Conservation (phyloP, 257 asterid genomes). For the Buddleja alternifolia region DNA sequence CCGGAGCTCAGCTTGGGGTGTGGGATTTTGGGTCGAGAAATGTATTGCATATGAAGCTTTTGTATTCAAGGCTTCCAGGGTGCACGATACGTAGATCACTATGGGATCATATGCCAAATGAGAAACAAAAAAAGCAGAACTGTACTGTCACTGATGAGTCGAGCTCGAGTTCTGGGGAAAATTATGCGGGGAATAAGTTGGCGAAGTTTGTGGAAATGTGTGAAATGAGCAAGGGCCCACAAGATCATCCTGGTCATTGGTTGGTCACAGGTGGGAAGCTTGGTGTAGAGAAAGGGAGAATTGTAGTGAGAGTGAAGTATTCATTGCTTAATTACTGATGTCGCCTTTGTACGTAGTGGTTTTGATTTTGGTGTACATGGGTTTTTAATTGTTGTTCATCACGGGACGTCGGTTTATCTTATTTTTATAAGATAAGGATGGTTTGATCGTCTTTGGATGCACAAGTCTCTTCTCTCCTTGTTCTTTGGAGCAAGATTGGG, state of each 20-base stretch:
- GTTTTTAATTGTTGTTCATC: slow-evolving; percentile 23
- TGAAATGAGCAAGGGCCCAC: slow-evolving; percentile 73
- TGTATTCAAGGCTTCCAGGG: slow-evolving; percentile 71
- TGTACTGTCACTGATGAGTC: slow-evolving; percentile 36
- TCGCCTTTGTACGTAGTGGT: slow-evolving; percentile 25
- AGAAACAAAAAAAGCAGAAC: slow-evolving; percentile 39
- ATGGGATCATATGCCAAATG: slow-evolving; percentile 69
- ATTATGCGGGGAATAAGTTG: slow-evolving; percentile 55
- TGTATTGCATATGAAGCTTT: slow-evolving; percentile 74
- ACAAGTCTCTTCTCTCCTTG: not conserved
- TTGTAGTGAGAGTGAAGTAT: slow-evolving; percentile 74
- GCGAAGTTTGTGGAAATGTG: slow-evolving; percentile 70
- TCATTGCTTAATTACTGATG: slow-evolving; percentile 75
- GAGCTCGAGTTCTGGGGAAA: slow-evolving; percentile 52
- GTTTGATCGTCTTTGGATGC: slow-evolving; percentile 31
- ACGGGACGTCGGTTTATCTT: not conserved
- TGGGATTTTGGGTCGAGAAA: slow-evolving; percentile 88
- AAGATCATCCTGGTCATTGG: slow-evolving; percentile 88
- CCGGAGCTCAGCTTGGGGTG: slow-evolving; percentile 89
- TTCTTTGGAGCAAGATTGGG: slow-evolving; percentile 2
- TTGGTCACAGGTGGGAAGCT: slow-evolving; percentile 89
- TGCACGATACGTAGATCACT: slow-evolving; percentile 72
- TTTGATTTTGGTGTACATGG: slow-evolving; percentile 34
- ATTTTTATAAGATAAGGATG: slow-evolving; percentile 7
- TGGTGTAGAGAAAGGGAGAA: slow-evolving; percentile 82